Evolutionary conservation across 345 rosid genomes (phyloP).

Genomic region (Garcia nutans): DNA sequence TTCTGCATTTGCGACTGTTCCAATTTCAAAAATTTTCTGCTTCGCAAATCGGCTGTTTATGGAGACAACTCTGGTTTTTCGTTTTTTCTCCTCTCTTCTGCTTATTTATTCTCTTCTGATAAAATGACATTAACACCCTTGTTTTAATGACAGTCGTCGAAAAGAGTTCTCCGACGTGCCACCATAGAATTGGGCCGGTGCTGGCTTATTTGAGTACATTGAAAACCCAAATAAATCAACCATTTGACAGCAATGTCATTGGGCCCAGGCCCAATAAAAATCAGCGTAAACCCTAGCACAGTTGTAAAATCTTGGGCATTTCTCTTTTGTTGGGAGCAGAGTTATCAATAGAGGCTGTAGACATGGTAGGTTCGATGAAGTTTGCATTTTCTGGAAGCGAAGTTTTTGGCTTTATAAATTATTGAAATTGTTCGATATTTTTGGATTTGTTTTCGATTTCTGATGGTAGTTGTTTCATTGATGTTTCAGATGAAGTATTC

Average conservation of each 20-base stretch:
- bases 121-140: conserved; percentile 12
- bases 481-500: conserved; percentile 64
- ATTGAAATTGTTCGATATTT: not conserved
- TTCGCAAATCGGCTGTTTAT: conserved; percentile 7
- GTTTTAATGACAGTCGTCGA: not conserved
- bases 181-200: not conserved
- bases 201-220: not conserved
- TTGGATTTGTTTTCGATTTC: not conserved
- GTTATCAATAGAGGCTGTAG: not conserved
- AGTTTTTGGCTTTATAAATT: not conserved
- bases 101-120: not conserved
- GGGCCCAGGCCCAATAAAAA: not conserved
- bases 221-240: not conserved
- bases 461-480: conserved; percentile 16
- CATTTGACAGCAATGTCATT: too few relatives aligned
- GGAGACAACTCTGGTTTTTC: not conserved
- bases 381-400: not conserved
- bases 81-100: not conserved
- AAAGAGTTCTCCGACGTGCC: not conserved
- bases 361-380: conserved; percentile 12
- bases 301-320: not conserved
- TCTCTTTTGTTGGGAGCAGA: not conserved
- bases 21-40: not conserved
- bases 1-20: not conserved
- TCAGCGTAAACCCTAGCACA: conserved; percentile 9